phyloP scores from a whole-genome alignment of 768 basidiomycete species.

The Tulasnella calospora region DNA sequence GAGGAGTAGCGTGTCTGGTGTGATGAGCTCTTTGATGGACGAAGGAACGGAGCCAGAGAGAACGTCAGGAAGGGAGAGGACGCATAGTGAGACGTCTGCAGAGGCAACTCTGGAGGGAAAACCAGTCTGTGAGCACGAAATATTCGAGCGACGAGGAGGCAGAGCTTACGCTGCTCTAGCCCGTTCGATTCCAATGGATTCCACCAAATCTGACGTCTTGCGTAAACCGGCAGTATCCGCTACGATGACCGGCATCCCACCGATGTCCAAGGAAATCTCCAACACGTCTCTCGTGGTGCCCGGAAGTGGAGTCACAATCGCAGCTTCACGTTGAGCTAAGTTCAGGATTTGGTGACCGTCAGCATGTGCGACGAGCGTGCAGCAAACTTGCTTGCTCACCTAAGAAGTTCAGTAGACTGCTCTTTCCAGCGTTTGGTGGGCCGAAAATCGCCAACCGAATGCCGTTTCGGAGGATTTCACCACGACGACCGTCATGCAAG shows the following conservation, averaged over 20 bases:
- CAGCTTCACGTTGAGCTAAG: slow-evolving; percentile 76
- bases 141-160: not conserved
- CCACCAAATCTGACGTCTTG: slow-evolving; percentile 62
- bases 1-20: slow-evolving; percentile 58
- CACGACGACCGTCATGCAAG: slow-evolving; percentile 65
- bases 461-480: slow-evolving; percentile 79
- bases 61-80: slow-evolving; percentile 62
- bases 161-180: slow-evolving; percentile 61
- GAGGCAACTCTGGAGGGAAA: slow-evolving; percentile 49
- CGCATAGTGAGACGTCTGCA: slow-evolving; percentile 73
- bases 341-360: not conserved
- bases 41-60: slow-evolving; percentile 24
- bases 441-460: slow-evolving; percentile 84
- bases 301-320: slow-evolving; percentile 81
- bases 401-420: slow-evolving; percentile 77
- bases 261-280: slow-evolving; percentile 81
- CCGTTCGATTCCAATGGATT: slow-evolving; percentile 73
- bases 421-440: slow-evolving; percentile 93
- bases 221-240: slow-evolving; percentile 85
- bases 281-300: slow-evolving; percentile 88
- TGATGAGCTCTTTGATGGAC: slow-evolving; percentile 48
- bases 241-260: slow-evolving; percentile 72
- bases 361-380: too few relatives aligned
- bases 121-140: not conserved
- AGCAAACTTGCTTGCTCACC: slow-evolving; percentile 42